Percentiles rank a stretch among this genome's conserved stretches.
Conservation (phyloP, 1,139 yeast genomes). For the Yarrowia galli region DNA sequence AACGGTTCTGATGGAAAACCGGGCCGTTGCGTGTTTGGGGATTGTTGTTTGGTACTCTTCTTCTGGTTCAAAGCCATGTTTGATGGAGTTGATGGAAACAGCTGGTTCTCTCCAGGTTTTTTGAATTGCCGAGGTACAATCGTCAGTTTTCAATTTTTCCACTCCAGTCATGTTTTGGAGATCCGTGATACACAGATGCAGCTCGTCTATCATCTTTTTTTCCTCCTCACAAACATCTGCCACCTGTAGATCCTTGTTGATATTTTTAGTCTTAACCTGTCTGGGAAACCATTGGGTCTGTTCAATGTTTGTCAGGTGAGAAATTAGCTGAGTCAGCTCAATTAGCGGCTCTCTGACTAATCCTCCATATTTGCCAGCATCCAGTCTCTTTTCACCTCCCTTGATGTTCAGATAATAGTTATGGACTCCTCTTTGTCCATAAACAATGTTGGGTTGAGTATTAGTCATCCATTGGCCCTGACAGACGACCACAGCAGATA, state of each 20-base stretch:
- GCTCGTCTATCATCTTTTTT: not conserved
- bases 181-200: not conserved
- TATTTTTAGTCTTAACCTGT: not conserved
- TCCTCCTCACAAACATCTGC: not conserved
- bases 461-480: constrained; percentile 10
- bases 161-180: not conserved
- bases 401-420: constrained; percentile 1
- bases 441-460: not conserved
- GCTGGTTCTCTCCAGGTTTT: constrained; percentile 8
- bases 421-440: constrained; percentile 8
- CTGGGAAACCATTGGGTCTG: not conserved
- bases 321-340: not conserved
- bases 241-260: not conserved
- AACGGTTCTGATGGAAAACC: constrained; percentile 3
- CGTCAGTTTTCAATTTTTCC: not conserved
- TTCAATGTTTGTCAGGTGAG: not conserved
- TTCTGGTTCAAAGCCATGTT: not conserved
- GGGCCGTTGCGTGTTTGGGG: constrained; percentile 16
- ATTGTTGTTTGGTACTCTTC: not conserved
- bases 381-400: not conserved
- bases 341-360: not conserved
- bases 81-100: not conserved
- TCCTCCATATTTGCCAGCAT: not conserved
- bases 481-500: not conserved
- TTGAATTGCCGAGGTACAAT: not conserved